Evolutionary conservation across 306 rosid species (phyloP).

Genomic region (Inga oerstediana): DNA sequence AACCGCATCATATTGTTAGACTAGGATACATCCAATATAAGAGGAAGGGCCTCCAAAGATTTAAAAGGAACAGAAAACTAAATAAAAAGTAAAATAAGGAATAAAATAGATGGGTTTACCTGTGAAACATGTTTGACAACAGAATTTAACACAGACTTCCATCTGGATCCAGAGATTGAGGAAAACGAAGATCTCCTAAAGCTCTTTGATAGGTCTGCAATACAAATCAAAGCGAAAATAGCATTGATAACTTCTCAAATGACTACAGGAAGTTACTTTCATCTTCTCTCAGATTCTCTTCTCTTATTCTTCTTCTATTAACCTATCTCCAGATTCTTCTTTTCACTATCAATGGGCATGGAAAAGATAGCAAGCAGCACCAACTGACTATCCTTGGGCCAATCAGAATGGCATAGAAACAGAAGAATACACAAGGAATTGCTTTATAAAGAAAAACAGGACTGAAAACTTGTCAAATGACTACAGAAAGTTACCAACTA

Average conservation of each 20-base stretch:
- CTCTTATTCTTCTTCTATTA: not conserved
- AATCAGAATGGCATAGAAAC: not conserved
- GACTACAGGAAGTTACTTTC: not conserved
- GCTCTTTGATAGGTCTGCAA: conserved; percentile 59
- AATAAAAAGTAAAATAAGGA: not conserved
- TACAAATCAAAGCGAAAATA: conserved; percentile 24
- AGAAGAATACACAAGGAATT: conserved; percentile 8
- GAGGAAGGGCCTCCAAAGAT: conserved; percentile 10
- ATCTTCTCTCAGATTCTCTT: not conserved
- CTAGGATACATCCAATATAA: conserved; percentile 13
- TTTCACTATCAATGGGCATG: not conserved
- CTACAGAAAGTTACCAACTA: not conserved
- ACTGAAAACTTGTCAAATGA: not conserved
- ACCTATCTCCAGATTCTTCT: not conserved
- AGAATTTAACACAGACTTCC: conserved; percentile 75
- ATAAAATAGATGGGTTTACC: conserved; percentile 46
- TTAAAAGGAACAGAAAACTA: conserved; percentile 25
- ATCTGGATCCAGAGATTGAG: conserved; percentile 60
- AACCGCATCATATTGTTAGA: conserved; percentile 21
- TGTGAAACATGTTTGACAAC: conserved; percentile 91
- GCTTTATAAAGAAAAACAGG: not conserved
- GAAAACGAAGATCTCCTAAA: conserved; percentile 48
- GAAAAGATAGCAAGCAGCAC: not conserved
- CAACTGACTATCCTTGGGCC: not conserved
- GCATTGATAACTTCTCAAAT: conserved; percentile 27